These are phyloP conservation scores for Punctularia strigosozonata DNA, from an alignment of 768 basidiomycete species.

Conservation along the genomic window DNA sequence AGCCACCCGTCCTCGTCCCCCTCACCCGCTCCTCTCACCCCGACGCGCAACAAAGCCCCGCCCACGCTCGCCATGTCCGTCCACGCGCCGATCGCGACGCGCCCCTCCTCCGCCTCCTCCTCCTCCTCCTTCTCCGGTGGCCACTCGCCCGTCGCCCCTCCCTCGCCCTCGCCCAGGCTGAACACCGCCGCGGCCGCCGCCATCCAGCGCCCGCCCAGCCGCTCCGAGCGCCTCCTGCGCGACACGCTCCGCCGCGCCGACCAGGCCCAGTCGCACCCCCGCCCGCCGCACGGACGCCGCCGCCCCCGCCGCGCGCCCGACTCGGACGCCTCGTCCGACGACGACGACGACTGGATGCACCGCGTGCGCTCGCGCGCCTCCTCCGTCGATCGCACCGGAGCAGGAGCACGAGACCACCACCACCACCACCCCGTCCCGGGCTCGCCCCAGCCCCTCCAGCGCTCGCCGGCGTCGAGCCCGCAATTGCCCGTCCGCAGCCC, in stretches of 20 bases:
- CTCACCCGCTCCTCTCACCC: no score
- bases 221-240: conserved; percentile 44
- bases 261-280: conserved; percentile 24
- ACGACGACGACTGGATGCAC: conserved; percentile 11
- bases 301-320: conserved; percentile 17
- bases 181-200: conserved; percentile 10
- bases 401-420: no score
- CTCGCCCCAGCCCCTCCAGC: no score
- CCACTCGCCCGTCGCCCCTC: conserved; percentile 4
- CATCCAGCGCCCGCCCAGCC: conserved; percentile 29
- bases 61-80: conserved; percentile 27
- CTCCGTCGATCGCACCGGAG: no score
- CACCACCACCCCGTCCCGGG: no score
- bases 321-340: conserved; percentile 13
- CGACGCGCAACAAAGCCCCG: no score
- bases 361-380: no score
- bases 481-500: no score
- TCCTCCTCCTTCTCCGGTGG: conserved; percentile 4
- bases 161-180: conserved; percentile 12
- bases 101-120: conserved; percentile 9
- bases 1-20: no score
- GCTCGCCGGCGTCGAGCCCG: no score
- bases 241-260: conserved; percentile 42
- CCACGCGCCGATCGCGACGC: conserved; percentile 16
- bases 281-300: conserved; percentile 12